Evolutionary conservation across 2,329 filamentous ascomycete genomes (phyloP), one percentile per base, ranked within the genome.

Genomic region (Kalaharituber pfeilii): DNA sequence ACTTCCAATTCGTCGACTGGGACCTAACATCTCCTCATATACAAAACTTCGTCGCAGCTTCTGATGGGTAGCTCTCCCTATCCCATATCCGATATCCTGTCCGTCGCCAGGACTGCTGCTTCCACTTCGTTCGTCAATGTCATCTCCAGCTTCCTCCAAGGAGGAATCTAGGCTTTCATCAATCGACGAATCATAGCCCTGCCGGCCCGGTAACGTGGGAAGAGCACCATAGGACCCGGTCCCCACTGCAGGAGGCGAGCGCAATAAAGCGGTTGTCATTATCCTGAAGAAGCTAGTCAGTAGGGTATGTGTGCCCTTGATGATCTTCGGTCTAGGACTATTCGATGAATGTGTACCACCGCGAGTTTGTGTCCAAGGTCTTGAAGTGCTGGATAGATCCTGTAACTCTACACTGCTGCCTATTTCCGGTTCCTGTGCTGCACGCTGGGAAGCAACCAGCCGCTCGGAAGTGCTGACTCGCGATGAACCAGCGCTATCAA

Each of bases 151-250:
- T 27, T 62, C 64, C 26, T 62, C 64, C 26, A n/a, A n/a, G n/a
- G 30, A 36, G 9, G 30, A 36, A 9, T 9, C 9, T 36, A 36
- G 9, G 30, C 30, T 36, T 9, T n/a, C n/a, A 13, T 47, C 42
- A 2, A 39, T 15, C n/a, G 42, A 47, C 18, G 42, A 47, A 3
- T 11, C 15, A 25, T 45, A 45, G 7, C 22, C 42, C 13, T 22
- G 13, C 11, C 22, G 5, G 22, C 13, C 25, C 42, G 55, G 54
- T 28, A 68, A 66, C 4, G 66, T 69, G 33, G 75, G 76, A 22
- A 77, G 71, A 3, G 75, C 76, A 53, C 78, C 77, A 65, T 81
- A 81, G 15, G 77, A 79, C 22, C 75, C 75, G 30, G 75, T 78
- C 54, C 76, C 77, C 65, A 76, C 73, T 29, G 75, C 75, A 44